These are phyloP conservation scores for Tuber borchii DNA, from an alignment of 495 filamentous ascomycete species.

Conservation along the genomic window DNA sequence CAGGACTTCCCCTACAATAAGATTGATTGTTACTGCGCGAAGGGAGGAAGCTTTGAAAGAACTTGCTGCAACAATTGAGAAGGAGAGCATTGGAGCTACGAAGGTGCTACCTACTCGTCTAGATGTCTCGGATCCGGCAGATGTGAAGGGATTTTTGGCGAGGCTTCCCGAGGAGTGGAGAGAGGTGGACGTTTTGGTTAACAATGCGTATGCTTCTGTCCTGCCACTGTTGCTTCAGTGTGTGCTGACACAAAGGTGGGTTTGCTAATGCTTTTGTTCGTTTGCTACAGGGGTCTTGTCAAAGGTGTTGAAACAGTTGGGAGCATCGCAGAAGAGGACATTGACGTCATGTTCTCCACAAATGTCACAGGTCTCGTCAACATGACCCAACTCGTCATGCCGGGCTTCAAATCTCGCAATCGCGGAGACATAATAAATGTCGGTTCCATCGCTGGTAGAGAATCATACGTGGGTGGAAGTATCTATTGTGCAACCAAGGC, in stretches of 20 bases:
- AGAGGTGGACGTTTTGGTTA: constrained; percentile 84
- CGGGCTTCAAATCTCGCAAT: constrained; percentile 76
- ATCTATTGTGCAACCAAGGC: constrained; percentile 98
- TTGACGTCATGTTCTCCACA: constrained; percentile 79
- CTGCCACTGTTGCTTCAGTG: neutral
- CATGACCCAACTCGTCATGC: constrained; percentile 90
- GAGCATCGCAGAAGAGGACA: constrained; percentile 73
- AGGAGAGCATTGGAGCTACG: constrained; percentile 62
- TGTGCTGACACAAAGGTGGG: neutral
- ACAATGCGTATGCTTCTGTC: constrained; percentile 74
- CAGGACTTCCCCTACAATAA: constrained; percentile 69
- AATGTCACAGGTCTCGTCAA: constrained; percentile 93
- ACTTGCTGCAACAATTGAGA: constrained; percentile 68
- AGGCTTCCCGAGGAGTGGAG: constrained; percentile 73
- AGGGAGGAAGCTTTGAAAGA: constrained; percentile 70
- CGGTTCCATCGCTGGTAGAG: constrained; percentile 87
- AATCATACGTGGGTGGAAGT: constrained; percentile 79
- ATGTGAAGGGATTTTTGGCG: constrained; percentile 67
- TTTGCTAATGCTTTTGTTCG: neutral
- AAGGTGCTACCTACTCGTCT: constrained; percentile 76
- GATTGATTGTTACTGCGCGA: constrained; percentile 79
- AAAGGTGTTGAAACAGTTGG: constrained; percentile 83
- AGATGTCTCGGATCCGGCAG: constrained; percentile 74
- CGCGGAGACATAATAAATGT: constrained; percentile 94
- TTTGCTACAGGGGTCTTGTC: constrained; percentile 61